These are phyloP conservation scores for Blastomyces parvus DNA, from an alignment of 2,329 filamentous ascomycete genomes.

Conservation along the genomic window DNA sequence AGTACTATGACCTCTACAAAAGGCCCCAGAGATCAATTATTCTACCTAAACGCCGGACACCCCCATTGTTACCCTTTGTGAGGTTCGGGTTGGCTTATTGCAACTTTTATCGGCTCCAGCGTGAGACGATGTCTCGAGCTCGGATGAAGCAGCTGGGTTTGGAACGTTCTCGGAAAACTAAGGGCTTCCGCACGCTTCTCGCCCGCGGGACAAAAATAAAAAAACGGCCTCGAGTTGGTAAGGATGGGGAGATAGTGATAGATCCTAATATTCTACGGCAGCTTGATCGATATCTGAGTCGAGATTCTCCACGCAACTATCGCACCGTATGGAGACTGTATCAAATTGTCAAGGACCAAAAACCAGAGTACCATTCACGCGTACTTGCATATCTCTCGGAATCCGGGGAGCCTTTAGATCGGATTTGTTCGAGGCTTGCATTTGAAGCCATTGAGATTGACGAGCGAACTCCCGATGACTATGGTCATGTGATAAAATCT, in stretches of 20 bases:
- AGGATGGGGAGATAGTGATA: background rate
- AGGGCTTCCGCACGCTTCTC: background rate
- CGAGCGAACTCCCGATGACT: slow-evolving; percentile 35
- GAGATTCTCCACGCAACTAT: background rate
- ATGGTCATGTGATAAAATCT: slow-evolving; percentile 37
- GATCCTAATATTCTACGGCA: background rate
- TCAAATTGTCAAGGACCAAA: slow-evolving; percentile 4
- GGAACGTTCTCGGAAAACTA: slow-evolving; percentile 1
- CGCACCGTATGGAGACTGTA: background rate
- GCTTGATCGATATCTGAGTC: background rate
- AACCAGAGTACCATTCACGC: slow-evolving; percentile 8
- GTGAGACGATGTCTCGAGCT: background rate
- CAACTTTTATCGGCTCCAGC: slow-evolving; percentile 3
- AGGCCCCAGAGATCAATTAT: background rate
- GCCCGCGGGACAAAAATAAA: background rate
- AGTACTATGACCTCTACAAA: slow-evolving; percentile 4
- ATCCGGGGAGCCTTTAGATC: slow-evolving; percentile 32
- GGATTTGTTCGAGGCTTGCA: slow-evolving; percentile 36
- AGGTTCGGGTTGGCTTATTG: slow-evolving; percentile 2
- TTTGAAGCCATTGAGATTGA: slow-evolving; percentile 36
- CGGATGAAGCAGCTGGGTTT: background rate
- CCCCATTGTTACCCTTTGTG: slow-evolving; percentile 2
- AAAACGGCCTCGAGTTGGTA: background rate
- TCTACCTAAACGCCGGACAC: background rate
- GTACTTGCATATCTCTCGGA: slow-evolving; percentile 32